A percentile compares a stretch with the other conserved stretches of the same genome.
phyloP scores from a whole-genome alignment of 2,329 filamentous ascomycete genomes.

The Epichloe sp. region DNA sequence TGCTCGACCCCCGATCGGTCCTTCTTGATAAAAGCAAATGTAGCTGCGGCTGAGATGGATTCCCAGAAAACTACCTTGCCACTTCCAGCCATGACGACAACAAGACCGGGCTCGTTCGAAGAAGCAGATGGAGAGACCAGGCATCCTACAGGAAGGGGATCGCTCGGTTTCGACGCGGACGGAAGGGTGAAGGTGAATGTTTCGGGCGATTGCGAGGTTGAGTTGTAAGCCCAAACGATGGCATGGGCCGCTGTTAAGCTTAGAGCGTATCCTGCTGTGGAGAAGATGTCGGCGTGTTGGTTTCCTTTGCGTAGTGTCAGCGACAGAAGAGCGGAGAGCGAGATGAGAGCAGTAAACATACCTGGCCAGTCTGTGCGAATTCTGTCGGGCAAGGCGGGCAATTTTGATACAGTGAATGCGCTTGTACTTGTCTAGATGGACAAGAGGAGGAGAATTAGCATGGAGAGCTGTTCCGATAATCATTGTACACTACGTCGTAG shows the following conservation, averaged over 20 bases:
- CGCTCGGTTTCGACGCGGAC: slow-evolving; percentile 52
- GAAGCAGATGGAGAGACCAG: slow-evolving; percentile 69
- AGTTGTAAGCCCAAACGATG: slow-evolving; percentile 79
- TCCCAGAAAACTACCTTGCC: slow-evolving; percentile 93
- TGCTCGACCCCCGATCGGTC: slow-evolving; percentile 70
- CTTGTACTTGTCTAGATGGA: slow-evolving; percentile 59
- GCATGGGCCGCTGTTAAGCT: slow-evolving; percentile 71
- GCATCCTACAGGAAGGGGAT: slow-evolving; percentile 68
- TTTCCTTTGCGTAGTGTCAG: slow-evolving; percentile 29
- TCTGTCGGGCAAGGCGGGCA: slow-evolving; percentile 69
- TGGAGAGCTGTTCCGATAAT: not conserved
- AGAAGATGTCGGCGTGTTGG: slow-evolving; percentile 54
- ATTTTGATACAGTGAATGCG: slow-evolving; percentile 73
- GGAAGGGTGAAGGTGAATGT: slow-evolving; percentile 72
- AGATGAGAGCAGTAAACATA: slow-evolving; percentile 27
- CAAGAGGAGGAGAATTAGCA: slow-evolving; percentile 2
- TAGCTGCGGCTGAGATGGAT: slow-evolving; percentile 78
- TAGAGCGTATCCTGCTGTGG: slow-evolving; percentile 59
- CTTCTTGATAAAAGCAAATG: slow-evolving; percentile 70
- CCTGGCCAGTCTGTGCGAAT: slow-evolving; percentile 53
- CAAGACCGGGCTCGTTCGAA: slow-evolving; percentile 69
- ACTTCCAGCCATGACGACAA: slow-evolving; percentile 71
- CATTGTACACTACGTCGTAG: not conserved
- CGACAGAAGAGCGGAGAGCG: not conserved
- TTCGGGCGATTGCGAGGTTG: slow-evolving; percentile 54